phyloP scores from a whole-genome alignment of 169 alveolate genomes.

The Eimeria falciformis region DNA sequence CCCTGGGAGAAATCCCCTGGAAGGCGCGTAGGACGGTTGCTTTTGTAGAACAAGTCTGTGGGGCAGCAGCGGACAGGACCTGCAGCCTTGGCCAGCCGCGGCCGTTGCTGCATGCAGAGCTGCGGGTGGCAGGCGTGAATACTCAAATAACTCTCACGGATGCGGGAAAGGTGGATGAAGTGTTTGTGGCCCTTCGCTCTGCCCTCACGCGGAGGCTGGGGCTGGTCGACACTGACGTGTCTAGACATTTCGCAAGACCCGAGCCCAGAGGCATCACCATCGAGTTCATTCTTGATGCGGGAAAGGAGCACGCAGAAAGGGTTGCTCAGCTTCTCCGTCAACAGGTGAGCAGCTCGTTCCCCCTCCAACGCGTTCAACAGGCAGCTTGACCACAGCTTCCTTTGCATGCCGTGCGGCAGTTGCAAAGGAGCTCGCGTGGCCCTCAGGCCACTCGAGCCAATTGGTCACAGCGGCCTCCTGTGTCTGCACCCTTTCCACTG shows the following conservation, averaged over 20 bases:
- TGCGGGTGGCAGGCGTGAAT: conserved; percentile 41
- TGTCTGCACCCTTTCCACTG: no score
- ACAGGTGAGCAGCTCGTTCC: conserved; percentile 12
- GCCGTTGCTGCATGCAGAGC: conserved; percentile 61
- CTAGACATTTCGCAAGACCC: conserved; percentile 51
- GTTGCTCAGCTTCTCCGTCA: conserved; percentile 50
- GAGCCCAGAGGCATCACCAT: conserved; percentile 67
- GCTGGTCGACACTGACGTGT: conserved; percentile 71
- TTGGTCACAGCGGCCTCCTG: no score
- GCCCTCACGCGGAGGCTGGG: conserved; percentile 65
- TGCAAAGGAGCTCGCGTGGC: no score
- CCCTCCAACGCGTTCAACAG: no score
- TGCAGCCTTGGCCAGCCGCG: conserved; percentile 81
- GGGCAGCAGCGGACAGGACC: conserved; percentile 80
- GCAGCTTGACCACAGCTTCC: no score
- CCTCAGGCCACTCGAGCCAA: no score
- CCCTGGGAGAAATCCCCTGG: conserved; percentile 65
- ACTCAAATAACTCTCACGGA: conserved; percentile 58
- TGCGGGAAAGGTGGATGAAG: conserved; percentile 44
- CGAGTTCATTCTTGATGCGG: conserved; percentile 71
- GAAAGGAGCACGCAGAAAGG: conserved; percentile 65
- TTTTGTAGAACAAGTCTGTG: conserved; percentile 81
- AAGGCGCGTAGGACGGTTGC: conserved; percentile 79
- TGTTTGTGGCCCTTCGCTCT: conserved; percentile 24
- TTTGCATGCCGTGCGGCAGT: no score